These are phyloP conservation scores for Capsella bursapastoris DNA, from an alignment of 345 rosid genomes.

Conservation along the genomic window DNA sequence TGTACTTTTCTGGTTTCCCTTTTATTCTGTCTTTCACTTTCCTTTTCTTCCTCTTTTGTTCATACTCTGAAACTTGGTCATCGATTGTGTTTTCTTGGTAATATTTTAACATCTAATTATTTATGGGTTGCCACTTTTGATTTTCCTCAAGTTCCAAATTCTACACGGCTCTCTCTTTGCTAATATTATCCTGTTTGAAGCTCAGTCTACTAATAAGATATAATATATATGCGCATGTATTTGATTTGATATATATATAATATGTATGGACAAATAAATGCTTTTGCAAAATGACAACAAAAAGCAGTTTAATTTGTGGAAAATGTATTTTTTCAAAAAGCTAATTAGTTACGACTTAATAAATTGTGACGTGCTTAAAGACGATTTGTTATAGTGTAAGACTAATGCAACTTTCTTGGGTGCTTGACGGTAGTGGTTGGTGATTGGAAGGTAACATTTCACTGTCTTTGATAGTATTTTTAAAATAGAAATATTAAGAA, in stretches of 20 bases:
- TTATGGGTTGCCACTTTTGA: conserved; percentile 10
- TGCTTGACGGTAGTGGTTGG: conserved; percentile 44
- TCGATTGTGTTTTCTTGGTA: conserved; percentile 22
- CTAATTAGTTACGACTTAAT: conserved; percentile 18
- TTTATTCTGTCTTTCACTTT: neutral
- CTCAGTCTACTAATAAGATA: conserved; percentile 2
- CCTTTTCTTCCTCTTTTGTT: conserved; percentile 3
- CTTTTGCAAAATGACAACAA: conserved; percentile 12
- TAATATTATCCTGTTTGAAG: conserved; percentile 11
- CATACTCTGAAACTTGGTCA: conserved; percentile 15
- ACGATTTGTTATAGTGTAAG: conserved; percentile 22
- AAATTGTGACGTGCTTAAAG: conserved; percentile 25
- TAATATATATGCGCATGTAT: neutral
- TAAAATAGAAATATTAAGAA: neutral
- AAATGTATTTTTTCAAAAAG: conserved; percentile 11
- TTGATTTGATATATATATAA: conserved; percentile 5
- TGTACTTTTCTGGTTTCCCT: neutral
- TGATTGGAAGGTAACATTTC: conserved; percentile 38
- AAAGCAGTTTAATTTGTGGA: conserved; percentile 4
- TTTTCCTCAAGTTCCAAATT: conserved; percentile 28
- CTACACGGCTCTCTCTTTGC: conserved; percentile 20
- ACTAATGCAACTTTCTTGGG: conserved; percentile 36
- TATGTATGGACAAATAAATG: conserved; percentile 32
- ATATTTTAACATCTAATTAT: conserved; percentile 1
- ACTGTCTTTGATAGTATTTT: conserved; percentile 8